Evolutionary conservation across 192 early-diverging fungal genomes (phyloP).

Genomic region (Phlyctochytrium arcticum): DNA sequence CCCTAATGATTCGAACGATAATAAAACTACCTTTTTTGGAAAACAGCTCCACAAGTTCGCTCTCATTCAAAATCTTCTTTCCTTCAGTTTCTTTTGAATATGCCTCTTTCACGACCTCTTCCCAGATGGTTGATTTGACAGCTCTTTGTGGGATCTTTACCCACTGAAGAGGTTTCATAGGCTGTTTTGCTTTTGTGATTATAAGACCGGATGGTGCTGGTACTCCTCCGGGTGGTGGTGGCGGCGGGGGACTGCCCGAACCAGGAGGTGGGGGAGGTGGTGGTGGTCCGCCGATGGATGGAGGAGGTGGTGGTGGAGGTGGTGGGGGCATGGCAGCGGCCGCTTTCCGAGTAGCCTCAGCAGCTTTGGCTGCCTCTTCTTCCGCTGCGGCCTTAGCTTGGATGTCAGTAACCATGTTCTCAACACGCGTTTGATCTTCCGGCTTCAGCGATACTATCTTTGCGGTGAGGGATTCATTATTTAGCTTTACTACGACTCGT

Average conservation of each 20-base stretch:
- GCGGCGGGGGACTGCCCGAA: constrained; percentile 1
- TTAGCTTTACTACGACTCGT: constrained; percentile 21
- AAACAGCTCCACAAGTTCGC: constrained; percentile 38
- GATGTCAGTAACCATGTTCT: neutral
- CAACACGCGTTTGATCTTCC: neutral
- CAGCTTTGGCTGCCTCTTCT: neutral
- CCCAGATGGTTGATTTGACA: constrained; percentile 37
- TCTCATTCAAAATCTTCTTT: constrained; percentile 23
- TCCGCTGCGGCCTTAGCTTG: neutral
- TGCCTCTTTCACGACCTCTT: constrained; percentile 30
- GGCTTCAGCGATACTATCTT: neutral
- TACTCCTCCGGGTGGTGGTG: constrained; percentile 8
- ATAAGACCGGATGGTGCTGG: constrained; percentile 25
- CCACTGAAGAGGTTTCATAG: constrained; percentile 47
- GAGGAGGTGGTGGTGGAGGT: constrained; percentile 1
- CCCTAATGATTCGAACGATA: neutral
- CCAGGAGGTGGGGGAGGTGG: constrained; percentile 2
- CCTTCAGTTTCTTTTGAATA: constrained; percentile 12
- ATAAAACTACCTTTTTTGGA: constrained; percentile 11
- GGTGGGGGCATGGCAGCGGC: constrained; percentile 13
- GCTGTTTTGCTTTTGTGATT: constrained; percentile 19
- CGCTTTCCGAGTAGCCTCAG: neutral
- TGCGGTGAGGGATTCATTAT: neutral
- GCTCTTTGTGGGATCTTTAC: constrained; percentile 32
- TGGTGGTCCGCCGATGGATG: constrained; percentile 10